phyloP scores from a whole-genome alignment of 2,329 filamentous ascomycete genomes.

The Neofusicoccum laricinum region DNA sequence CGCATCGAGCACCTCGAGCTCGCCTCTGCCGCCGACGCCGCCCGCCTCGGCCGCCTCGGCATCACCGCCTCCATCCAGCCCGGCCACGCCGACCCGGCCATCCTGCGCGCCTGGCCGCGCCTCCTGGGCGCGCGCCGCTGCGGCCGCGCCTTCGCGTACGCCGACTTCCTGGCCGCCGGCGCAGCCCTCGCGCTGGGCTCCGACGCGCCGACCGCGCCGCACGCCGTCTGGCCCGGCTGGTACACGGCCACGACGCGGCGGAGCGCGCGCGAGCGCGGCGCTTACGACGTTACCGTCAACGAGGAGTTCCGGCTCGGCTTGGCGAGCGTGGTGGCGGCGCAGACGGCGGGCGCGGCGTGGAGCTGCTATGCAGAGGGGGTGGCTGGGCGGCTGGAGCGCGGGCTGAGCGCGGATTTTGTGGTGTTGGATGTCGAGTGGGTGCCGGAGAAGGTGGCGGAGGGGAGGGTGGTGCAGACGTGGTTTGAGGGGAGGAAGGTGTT shows the following conservation, averaged over 20 bases:
- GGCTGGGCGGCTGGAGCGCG: conserved; percentile 52
- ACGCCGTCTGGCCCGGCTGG: conserved; percentile 54
- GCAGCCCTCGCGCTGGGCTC: conserved; percentile 57
- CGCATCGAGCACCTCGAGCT: conserved; percentile 66
- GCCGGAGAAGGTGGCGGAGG: conserved; percentile 46
- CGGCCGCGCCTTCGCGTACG: conserved; percentile 61
- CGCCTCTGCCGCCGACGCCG: conserved; percentile 53
- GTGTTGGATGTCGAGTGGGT: conserved; percentile 53
- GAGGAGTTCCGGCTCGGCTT: conserved; percentile 53
- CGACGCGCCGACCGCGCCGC: conserved; percentile 59
- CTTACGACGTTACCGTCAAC: conserved; percentile 45
- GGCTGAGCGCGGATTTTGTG: conserved; percentile 58
- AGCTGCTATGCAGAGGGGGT: conserved; percentile 57
- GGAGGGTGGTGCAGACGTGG: conserved; percentile 53
- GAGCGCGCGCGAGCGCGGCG: conserved; percentile 50
- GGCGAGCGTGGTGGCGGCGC: conserved; percentile 53
- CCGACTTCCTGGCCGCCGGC: conserved; percentile 56
- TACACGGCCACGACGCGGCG: conserved; percentile 59
- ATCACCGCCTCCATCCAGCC: conserved; percentile 90
- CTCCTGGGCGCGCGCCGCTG: conserved; percentile 56
- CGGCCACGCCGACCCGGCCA: conserved; percentile 78
- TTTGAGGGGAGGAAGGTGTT: conserved; percentile 48
- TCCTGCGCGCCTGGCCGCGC: conserved; percentile 59
- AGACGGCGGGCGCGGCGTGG: conserved; percentile 56
- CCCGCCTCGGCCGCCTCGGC: conserved; percentile 54